phyloP scores from a whole-genome alignment of 2,329 filamentous ascomycete genomes.

The Phaeosphaeria sp. region DNA sequence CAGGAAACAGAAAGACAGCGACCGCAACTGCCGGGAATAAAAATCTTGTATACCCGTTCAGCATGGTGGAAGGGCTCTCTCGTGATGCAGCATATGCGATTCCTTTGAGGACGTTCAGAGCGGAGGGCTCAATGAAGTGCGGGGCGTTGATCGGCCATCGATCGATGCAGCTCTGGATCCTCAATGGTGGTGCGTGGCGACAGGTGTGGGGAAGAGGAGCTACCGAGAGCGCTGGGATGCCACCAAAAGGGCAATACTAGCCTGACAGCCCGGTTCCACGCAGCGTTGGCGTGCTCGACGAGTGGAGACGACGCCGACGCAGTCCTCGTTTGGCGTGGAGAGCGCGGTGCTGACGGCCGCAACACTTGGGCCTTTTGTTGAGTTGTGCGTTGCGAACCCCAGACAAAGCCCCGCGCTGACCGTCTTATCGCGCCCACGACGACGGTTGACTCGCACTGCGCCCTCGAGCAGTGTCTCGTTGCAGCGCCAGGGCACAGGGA shows the following conservation, averaged over 20 bases:
- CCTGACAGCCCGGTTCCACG: conserved; percentile 34
- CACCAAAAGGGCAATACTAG: conserved; percentile 29
- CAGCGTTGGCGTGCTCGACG: conserved; percentile 20
- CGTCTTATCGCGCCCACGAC: not conserved
- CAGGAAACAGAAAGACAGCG: conserved; percentile 3
- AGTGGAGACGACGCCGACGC: conserved; percentile 8
- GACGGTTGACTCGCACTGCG: not conserved
- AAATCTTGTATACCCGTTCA: not conserved
- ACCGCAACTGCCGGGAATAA: not conserved
- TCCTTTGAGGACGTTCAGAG: conserved; percentile 6
- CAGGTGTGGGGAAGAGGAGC: conserved; percentile 14
- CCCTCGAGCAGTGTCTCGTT: not conserved
- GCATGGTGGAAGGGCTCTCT: not conserved
- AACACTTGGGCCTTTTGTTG: not conserved
- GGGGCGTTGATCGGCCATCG: conserved; percentile 28
- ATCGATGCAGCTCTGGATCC: conserved; percentile 23
- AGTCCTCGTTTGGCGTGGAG: not conserved
- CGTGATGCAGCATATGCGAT: too few relatives aligned
- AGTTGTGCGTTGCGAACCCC: not conserved
- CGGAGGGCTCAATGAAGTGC: conserved; percentile 19
- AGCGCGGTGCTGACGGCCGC: not conserved
- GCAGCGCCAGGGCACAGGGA: conserved; percentile 3
- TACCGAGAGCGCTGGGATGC: conserved; percentile 21
- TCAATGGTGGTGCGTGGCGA: conserved; percentile 25
- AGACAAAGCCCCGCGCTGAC: not conserved